These are phyloP conservation scores for Aureobasidium lini DNA, from an alignment of 2,329 filamentous ascomycete species.

Conservation along the genomic window DNA sequence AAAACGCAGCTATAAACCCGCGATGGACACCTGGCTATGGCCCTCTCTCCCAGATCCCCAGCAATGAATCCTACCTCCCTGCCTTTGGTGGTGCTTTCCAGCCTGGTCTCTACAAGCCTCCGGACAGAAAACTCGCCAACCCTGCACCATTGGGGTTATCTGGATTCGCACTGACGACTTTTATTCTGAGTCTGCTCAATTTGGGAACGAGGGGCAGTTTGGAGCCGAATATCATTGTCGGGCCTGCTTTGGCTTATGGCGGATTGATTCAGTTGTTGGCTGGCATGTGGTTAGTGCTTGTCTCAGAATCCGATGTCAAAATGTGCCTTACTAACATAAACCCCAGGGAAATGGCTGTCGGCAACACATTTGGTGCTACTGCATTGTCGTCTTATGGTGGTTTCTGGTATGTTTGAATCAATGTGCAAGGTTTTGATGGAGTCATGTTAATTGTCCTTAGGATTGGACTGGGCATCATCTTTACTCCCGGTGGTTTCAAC, in stretches of 20 bases:
- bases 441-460: no score
- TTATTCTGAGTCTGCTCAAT: conserved; percentile 70
- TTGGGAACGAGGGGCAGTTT: conserved; percentile 54
- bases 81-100: conserved; percentile 69
- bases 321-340: conserved; percentile 21
- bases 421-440: no score
- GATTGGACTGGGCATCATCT: conserved; percentile 65
- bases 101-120: conserved; percentile 58
- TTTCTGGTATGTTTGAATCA: conserved; percentile 48
- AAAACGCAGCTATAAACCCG: not conserved
- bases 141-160: conserved; percentile 69
- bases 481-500: conserved; percentile 60
- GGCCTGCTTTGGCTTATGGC: conserved; percentile 66
- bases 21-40: conserved; percentile 9
- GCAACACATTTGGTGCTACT: conserved; percentile 79
- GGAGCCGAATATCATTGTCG: conserved; percentile 59
- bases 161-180: conserved; percentile 77
- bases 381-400: conserved; percentile 75
- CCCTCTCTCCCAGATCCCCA: conserved; percentile 44
- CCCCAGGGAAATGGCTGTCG: conserved; percentile 73
- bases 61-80: conserved; percentile 37
- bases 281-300: conserved; percentile 66
- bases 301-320: not conserved
- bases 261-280: conserved; percentile 71
- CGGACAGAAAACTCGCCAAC: conserved; percentile 62